Evolutionary conservation across 169 alveolate species (phyloP).

Genomic region (Fabrea salina): DNA sequence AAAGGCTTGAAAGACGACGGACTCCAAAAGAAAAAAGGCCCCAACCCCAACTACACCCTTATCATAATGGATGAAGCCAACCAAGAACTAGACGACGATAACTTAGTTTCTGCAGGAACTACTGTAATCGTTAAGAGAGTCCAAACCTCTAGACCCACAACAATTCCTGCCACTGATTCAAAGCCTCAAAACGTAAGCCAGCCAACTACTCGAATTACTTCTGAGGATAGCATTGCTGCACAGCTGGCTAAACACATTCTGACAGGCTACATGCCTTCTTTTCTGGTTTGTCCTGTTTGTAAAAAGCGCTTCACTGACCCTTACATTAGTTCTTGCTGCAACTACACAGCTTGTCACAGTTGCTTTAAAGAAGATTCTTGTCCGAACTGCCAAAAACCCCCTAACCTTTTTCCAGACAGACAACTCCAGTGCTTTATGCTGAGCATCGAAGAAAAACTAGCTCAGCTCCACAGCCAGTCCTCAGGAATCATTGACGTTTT

Average conservation of each 20-base stretch:
- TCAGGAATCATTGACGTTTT: slow-evolving; percentile 4
- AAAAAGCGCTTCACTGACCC: neutral
- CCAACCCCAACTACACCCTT: slow-evolving; percentile 3
- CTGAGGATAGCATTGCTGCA: slow-evolving; percentile 14
- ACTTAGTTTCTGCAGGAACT: slow-evolving; percentile 7
- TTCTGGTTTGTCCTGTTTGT: neutral
- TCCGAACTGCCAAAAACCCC: slow-evolving; percentile 6
- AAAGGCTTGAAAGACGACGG: slow-evolving; percentile 8
- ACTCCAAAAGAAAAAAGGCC: slow-evolving; percentile 25
- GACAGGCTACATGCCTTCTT: neutral
- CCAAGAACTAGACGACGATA: slow-evolving; percentile 18
- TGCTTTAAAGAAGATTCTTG: neutral
- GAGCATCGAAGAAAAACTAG: neutral
- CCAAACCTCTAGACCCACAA: neutral
- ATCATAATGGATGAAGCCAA: neutral
- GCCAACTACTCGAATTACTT: neutral
- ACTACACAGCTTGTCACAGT: slow-evolving; percentile 20
- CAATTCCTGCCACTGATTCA: neutral
- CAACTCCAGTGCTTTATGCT: slow-evolving; percentile 6
- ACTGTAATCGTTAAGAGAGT: slow-evolving; percentile 13
- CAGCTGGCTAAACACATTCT: neutral
- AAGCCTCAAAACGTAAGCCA: neutral
- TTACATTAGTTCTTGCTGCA: slow-evolving; percentile 4
- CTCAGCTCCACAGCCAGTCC: neutral
- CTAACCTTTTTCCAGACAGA: neutral